Percentiles rank a stretch among this genome's conserved stretches.
Conservation (phyloP, 805 yeast genomes). For the Millerozyma acaciae region DNA sequence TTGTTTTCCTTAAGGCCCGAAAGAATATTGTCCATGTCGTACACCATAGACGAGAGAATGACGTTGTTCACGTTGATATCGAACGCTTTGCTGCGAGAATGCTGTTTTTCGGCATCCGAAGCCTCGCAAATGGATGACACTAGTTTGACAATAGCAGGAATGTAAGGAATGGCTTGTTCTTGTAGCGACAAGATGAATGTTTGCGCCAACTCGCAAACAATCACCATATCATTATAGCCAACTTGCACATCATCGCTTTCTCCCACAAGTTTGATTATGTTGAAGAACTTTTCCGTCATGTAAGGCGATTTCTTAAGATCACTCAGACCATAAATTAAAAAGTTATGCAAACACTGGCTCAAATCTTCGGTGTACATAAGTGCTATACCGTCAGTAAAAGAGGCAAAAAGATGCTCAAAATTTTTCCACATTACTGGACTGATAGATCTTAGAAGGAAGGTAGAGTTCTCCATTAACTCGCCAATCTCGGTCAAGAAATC, state of each 20-base stretch:
- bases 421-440: slow-evolving; percentile 75
- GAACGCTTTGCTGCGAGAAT: slow-evolving; percentile 32
- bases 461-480: slow-evolving; percentile 57
- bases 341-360: slow-evolving; percentile 69
- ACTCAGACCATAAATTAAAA: slow-evolving; percentile 50
- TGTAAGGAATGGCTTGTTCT: slow-evolving; percentile 39
- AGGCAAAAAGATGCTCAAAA: slow-evolving; percentile 44
- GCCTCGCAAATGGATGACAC: slow-evolving; percentile 37
- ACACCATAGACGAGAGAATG: slow-evolving; percentile 58
- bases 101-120: slow-evolving; percentile 25
- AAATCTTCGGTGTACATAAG: slow-evolving; percentile 72
- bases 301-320: slow-evolving; percentile 32
- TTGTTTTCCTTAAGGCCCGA: slow-evolving; percentile 43
- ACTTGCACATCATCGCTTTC: slow-evolving; percentile 43
- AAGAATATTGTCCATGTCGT: slow-evolving; percentile 55
- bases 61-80: slow-evolving; percentile 55
- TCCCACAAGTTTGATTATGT: slow-evolving; percentile 45
- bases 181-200: slow-evolving; percentile 59
- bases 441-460: slow-evolving; percentile 32
- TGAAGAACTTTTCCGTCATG: slow-evolving; percentile 46
- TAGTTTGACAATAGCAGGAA: slow-evolving; percentile 43
- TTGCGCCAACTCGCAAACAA: slow-evolving; percentile 62
- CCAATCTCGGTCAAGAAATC: slow-evolving; percentile 76
- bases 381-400: slow-evolving; percentile 40
- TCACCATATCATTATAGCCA: slow-evolving; percentile 52